Conservation (phyloP, 1,139 yeast genomes). For the Debaryomyces sp. region DNA sequence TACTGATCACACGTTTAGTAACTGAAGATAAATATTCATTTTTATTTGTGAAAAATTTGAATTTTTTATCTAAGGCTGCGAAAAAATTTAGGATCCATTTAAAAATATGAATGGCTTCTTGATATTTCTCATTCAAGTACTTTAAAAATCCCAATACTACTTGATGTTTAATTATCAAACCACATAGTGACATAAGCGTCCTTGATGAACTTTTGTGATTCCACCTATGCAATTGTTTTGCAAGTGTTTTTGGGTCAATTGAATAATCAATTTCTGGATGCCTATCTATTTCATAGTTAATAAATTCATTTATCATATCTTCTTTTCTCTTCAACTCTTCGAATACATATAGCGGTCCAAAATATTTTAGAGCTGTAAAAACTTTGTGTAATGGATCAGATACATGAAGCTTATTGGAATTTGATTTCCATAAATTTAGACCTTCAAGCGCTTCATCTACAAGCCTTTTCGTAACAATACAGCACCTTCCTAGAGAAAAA, state of each 20-base stretch:
- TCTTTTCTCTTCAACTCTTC: constrained; percentile 14
- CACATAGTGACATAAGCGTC: constrained; percentile 10
- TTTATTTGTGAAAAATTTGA: constrained; percentile 12
- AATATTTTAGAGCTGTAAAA: constrained; percentile 18
- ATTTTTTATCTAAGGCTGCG: constrained; percentile 10
- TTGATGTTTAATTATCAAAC: constrained; percentile 18
- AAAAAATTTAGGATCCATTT: constrained; percentile 24
- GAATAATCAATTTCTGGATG: constrained; percentile 20
- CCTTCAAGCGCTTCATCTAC: constrained; percentile 10
- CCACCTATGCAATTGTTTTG: constrained; percentile 16
- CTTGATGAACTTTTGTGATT: constrained; percentile 9
- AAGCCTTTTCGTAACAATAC: constrained; percentile 12
- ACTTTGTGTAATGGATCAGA: constrained; percentile 15
- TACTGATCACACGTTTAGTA: constrained; percentile 15
- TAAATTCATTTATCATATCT: constrained; percentile 7
- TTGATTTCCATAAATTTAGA: constrained; percentile 10
- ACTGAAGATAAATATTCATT: constrained; percentile 17
- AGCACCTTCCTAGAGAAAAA: constrained; percentile 21
- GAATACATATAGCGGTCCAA: constrained; percentile 27
- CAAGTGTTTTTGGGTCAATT: constrained; percentile 15
- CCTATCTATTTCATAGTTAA: constrained; percentile 15
- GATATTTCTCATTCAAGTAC: constrained; percentile 8
- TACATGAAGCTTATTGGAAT: not conserved
- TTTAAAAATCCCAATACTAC: constrained; percentile 17
- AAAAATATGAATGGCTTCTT: constrained; percentile 15